Evolutionary conservation across 108 stramenopile species (phyloP), one percentile per base, ranked within the genome.

Genomic region (Cylindrotheca fusiformis): DNA sequence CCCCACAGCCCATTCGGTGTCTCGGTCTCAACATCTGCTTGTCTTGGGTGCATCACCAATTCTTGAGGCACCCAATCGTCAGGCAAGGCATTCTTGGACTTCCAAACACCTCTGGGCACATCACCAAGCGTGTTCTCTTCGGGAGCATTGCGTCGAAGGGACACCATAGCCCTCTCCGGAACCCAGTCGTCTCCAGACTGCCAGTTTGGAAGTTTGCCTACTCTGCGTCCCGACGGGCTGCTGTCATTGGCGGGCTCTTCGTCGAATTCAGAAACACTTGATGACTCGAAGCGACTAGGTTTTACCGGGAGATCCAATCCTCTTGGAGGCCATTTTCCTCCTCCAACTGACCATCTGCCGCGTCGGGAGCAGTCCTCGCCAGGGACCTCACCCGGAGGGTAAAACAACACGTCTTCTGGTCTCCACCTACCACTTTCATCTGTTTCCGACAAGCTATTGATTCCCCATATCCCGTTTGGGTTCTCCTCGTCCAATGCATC

Each of bases 351-450:
- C 63, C 63, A 64, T 28, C 29, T 64, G 0, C 63, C 63, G 30
- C 49, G 63, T 20, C 41, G 19, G 48, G 32, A 52, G 53, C 17
- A 24, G 30, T 52, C 52, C 8, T 64, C 63, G 5, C 41, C 52
- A 4, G 63, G 63, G 12, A 2, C 21, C 22, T 64, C 31, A 0
- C 63, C 52, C 4, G 63, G 63, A 2, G 63, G 63, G 33, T 64
- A 64, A 41, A 64, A 64, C 50, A 47, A 53, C 3, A 64, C 32
- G 33, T 64, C 63, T 53, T 64, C 4, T 18, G 63, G 63, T 1
- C 18, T 28, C 21, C 18, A 64, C 19, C 50, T 48, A 26, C 25
- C 20, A 53, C 18, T 32, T 32, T 52, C 32, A 26, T 59, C 45
- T 6, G 41, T n/a, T 2, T 19, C 6, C 8, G 52, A 47, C 18